Base-by-base conservation (phyloP, 1,284 basidiomycete species). In the Cutaneotrichosporon sp. region DNA sequence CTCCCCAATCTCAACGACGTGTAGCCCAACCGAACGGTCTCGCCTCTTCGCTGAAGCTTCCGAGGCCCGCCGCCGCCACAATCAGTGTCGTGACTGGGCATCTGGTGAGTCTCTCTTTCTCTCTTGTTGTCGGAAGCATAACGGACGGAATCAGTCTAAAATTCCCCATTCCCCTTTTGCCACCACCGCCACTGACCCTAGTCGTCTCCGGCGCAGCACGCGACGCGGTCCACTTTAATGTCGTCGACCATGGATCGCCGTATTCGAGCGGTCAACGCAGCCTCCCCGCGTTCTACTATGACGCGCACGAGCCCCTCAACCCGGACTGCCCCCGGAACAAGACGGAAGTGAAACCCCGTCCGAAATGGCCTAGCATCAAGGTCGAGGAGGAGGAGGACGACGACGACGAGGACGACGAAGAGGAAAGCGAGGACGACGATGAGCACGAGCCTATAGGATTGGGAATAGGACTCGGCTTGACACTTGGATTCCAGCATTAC, bases 1-100 rank as follows among this genome's bases (percentile, higher is more conserved):
- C 52, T 34, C 55, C 4, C 31, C 55, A 1, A 5, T 14, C 9
- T 18, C 34, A n/a, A 2, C 55, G 21, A 16, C 21, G 36, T 34
- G 36, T 34, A 56, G 21, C n/a, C 32, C 34, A 18, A 22, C 26
- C 46, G 14, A 58, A 22, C 36, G 47, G 38, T 32, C n/a, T 50
- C 32, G 34, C 36, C 32, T 60, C 18, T 42, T 60, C 16, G 58
- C 58, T 3, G 49, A 52, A 34, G 58, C 58, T 1, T 18, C 31
- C 32, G 50, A 60, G 38, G 30, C 49, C 8, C 47, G 50, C 13
- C 58, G 58, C 50, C 58, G 62, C 22, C 49, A 60, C 58, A 58
- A 64, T 21, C 62, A 64, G 47, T 64, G 62, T 36, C 63, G 58
- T 49, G 63, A 47, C 31, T 64, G 63, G 63, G 63, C 59, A 6